Conservation (phyloP, 73 alveolate species). For the Breviolum minutum region DNA sequence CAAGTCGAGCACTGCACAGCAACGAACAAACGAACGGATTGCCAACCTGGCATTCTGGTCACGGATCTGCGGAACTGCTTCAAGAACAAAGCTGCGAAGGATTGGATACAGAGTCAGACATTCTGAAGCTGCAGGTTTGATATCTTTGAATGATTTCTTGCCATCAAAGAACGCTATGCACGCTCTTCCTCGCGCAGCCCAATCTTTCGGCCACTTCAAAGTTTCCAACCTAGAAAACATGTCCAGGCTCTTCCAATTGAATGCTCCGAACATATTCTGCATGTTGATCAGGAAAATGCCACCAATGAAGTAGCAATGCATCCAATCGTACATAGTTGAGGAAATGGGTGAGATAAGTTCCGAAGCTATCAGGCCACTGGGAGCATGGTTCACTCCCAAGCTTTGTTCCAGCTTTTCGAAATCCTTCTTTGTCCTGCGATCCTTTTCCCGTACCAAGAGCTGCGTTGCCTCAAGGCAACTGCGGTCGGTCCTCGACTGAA, state of each 20-base stretch:
- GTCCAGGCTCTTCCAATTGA: not conserved
- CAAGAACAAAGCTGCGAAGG: not conserved
- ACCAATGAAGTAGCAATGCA: not conserved
- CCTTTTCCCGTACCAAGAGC: no score
- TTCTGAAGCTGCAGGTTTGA: not conserved
- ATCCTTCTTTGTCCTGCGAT: not conserved
- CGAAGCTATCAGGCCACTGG: not conserved
- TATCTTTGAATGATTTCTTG: not conserved
- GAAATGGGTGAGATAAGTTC: not conserved
- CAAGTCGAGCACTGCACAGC: not conserved
- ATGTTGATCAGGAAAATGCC: not conserved
- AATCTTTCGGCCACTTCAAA: not conserved
- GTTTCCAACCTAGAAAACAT: not conserved
- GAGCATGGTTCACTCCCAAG: not conserved
- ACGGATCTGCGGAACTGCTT: not conserved
- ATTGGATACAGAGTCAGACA: not conserved
- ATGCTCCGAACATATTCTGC: not conserved
- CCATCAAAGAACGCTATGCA: not conserved
- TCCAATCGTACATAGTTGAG: not conserved
- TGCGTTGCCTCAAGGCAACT: not conserved
- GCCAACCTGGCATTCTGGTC: not conserved
- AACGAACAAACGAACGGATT: not conserved
- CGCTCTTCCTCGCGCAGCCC: not conserved
- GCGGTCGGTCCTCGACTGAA: not conserved
- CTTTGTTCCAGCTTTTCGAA: not conserved